Conservation (phyloP, 2,329 filamentous ascomycete genomes). For the Phyllosticta paracitricarpa region DNA sequence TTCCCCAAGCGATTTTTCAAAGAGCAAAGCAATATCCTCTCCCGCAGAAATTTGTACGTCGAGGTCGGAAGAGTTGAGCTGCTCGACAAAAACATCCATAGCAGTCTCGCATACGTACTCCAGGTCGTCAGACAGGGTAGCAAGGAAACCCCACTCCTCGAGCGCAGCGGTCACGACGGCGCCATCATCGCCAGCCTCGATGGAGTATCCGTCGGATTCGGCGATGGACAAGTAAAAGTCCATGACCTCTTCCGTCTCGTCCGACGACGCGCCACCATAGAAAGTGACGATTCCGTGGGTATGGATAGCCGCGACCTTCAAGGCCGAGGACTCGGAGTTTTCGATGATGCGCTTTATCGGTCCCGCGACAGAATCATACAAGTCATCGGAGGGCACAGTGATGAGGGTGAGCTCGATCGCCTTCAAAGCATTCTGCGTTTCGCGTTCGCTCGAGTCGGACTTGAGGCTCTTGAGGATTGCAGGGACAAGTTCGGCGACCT, state of each 20-base stretch:
- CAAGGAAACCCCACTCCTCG: constrained; percentile 70
- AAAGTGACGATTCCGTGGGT: constrained; percentile 62
- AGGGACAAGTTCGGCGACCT: constrained; percentile 51
- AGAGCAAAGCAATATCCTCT: constrained; percentile 71
- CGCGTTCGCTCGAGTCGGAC: constrained; percentile 55
- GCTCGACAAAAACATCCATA: constrained; percentile 73
- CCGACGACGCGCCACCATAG: constrained; percentile 63
- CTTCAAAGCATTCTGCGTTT: constrained; percentile 60
- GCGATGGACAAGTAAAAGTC: constrained; percentile 68
- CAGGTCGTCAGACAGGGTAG: constrained; percentile 66
- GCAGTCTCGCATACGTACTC: constrained; percentile 60
- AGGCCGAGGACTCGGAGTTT: constrained; percentile 53
- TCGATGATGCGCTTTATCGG: constrained; percentile 54
- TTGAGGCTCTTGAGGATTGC: constrained; percentile 63
- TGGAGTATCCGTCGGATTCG: constrained; percentile 64
- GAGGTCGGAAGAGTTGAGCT: constrained; percentile 65
- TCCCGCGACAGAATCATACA: constrained; percentile 53
- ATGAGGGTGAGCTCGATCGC: constrained; percentile 62
- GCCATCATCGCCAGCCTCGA: constrained; percentile 61
- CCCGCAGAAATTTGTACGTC: constrained; percentile 69
- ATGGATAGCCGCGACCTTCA: constrained; percentile 64
- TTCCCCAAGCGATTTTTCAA: constrained; percentile 59
- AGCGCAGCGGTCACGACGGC: constrained; percentile 65
- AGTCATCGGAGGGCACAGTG: constrained; percentile 52
- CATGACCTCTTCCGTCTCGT: constrained; percentile 61